These are phyloP conservation scores for Apiotrichum mycotoxinovorans DNA, from an alignment of 1,284 basidiomycete genomes.

Conservation along the genomic window DNA sequence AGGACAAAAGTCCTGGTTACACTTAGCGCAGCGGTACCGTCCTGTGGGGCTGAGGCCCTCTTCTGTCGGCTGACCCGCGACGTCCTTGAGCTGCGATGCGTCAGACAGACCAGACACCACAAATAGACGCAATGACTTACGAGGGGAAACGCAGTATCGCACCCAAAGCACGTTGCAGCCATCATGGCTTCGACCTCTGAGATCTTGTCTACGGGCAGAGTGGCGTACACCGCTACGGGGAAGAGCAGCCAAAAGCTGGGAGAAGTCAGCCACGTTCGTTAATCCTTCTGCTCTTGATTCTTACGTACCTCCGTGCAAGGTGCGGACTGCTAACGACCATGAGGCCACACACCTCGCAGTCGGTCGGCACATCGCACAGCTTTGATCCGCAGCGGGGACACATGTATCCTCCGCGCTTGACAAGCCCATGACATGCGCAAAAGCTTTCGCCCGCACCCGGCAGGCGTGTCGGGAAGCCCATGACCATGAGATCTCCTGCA, in stretches of 20 bases:
- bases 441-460: constrained; percentile 76
- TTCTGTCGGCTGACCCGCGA: constrained; percentile 45
- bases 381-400: constrained; percentile 90
- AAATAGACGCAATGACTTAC: constrained; percentile 14
- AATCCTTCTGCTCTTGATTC: not conserved
- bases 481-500: constrained; percentile 90
- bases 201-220: constrained; percentile 16
- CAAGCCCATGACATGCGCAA: constrained; percentile 88
- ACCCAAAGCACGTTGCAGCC: constrained; percentile 62
- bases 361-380: constrained; percentile 96
- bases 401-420: constrained; percentile 85
- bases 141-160: constrained; percentile 61
- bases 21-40: constrained; percentile 60
- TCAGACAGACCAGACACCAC: not conserved
- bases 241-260: constrained; percentile 48
- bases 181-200: constrained; percentile 50
- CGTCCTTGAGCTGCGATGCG: not conserved
- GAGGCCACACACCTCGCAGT: constrained; percentile 93
- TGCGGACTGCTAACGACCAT: constrained; percentile 98
- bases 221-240: constrained; percentile 37
- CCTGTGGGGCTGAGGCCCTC: constrained; percentile 73
- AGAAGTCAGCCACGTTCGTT: not conserved
- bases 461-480: constrained; percentile 95
- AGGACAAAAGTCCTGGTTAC: constrained; percentile 58
- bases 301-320: constrained; percentile 81